Evolutionary conservation across 306 rosid genomes (phyloP), one percentile per base, ranked within the genome.

Genomic region (Cicer yamashitae): DNA sequence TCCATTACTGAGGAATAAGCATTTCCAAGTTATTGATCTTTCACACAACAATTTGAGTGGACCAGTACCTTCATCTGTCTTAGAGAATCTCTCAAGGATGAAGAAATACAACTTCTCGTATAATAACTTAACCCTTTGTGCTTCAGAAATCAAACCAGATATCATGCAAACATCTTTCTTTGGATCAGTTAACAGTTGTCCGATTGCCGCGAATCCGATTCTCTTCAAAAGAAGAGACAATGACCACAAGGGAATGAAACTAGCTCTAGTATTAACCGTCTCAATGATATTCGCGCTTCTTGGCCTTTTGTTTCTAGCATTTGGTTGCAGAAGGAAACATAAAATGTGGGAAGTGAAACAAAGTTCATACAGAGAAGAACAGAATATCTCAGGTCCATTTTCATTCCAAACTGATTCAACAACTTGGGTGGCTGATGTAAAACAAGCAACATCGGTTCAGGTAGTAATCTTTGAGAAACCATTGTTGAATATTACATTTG

Each of bases 391-490:
- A 0, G 99, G 98, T 18, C 99, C 99, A 70, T 96, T 96, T 47
- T 96, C 99, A 5, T 96, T 96, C 88, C 91, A 89, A 62, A 96
- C 99, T 3, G 99, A 96, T 80, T 92, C 98, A 14, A 92, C 99
- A 47, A 92, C 97, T 15, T 96, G 99, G 99, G 97, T 92, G 80
- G 99, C 99, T 59, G 99, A 96, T 87, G 97, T 96, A 15, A 96
- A 96, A 89, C 98, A 96, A 75, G 97, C 99, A 67, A 90, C 87
- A 8, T 89, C 96, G 5, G 98, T 96, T 67, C 91, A 86, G 2
- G 98, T 92, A 17, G 92, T 96, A 38, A 92, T 96, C 76, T 96
- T 96, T 25, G 97, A 92, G 85, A 96, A 96, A 87, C 98, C 99
- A 46, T 61, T 96, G 82, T 70, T 92, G 88, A 90, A 87, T 77